Percentiles rank a stretch among this genome's conserved stretches.
Evolutionary conservation across 345 rosid species (phyloP).

Genomic region (Linum lewisii): DNA sequence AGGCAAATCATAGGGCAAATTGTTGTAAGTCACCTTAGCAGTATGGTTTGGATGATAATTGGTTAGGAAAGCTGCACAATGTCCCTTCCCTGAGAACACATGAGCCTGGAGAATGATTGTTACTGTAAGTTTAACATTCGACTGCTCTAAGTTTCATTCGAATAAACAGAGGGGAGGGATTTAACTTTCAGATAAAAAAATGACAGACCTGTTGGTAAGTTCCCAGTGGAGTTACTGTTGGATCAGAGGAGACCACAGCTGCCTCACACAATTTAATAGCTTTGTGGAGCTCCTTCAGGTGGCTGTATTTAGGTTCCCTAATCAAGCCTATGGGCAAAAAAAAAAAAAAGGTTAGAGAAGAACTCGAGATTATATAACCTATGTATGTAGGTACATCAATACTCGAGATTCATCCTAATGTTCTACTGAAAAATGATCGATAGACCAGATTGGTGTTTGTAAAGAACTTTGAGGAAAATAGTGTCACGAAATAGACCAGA

Average conservation of each 20-base stretch:
- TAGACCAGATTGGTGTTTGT: no score
- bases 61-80: slow-evolving; percentile 25
- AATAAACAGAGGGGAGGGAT: no score
- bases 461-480: no score
- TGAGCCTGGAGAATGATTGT: slow-evolving; percentile 13
- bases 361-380: background rate
- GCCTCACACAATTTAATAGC: slow-evolving; percentile 18
- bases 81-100: slow-evolving; percentile 20
- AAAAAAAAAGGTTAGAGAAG: background rate
- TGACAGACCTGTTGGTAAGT: slow-evolving; percentile 14
- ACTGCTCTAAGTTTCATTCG: background rate
- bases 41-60: slow-evolving; percentile 13
- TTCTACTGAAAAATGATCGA: no score
- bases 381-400: background rate
- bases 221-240: slow-evolving; percentile 11
- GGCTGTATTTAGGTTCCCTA: slow-evolving; percentile 23
- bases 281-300: slow-evolving; percentile 19
- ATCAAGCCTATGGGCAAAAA: slow-evolving; percentile 11
- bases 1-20: slow-evolving; percentile 18
- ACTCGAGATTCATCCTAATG: background rate
- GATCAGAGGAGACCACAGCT: slow-evolving; percentile 19
- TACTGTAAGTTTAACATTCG: background rate
- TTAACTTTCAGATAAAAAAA: background rate
- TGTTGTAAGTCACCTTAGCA: slow-evolving; percentile 15
- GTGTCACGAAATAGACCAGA: no score